Base-by-base conservation (phyloP, 768 basidiomycete species). In the Tricholoma terreum region DNA sequence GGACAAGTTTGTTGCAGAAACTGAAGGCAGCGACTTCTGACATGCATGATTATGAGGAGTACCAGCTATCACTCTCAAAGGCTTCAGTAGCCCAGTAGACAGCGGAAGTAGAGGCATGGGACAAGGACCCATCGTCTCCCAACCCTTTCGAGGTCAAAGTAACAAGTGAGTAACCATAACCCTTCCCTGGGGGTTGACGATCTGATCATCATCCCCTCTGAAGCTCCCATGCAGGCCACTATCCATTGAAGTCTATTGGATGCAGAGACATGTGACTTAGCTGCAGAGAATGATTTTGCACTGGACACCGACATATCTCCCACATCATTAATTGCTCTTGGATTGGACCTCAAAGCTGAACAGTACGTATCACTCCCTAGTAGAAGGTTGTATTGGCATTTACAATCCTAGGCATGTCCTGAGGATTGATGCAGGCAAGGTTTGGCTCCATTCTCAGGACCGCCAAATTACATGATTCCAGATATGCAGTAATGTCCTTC, bases 291-390 rank as follows among this genome's bases (percentile, higher is more conserved):
- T 21, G 65, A 68, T 8, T 42, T 54, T 34, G 4, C 43, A 2
- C 52, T 61, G 9, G 57, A 65, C 33, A 55, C 53, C 1, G 48
- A 56, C n/a, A 33, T 65, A 15, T 58, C 57, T 17, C 53, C 45
- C 17, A 58, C 51, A 30, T 50, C 53, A 3, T 45, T 59, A 4
- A 58, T 68, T 12, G 45, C 50, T 2, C 48, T 27, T 6, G 62
- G 62, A 4, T 31, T 12, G 40, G 50, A 12, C 57, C 49, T 65
- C 0, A 62, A 68, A 33, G 54, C 53, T n/a, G 58, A 63, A 40
- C 61, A 64, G 67, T 68, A 43, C 33, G 60, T 63, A 21, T 19
- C 21, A 11, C 6, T 19, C 19, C 15, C 36, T 9, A 6, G 6
- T 36, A 63, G 30, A 58, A 55, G 2, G 53, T 55, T n/a, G 55